Evolutionary conservation across 305 asterid species (phyloP), one percentile per base, ranked within the genome.

Genomic region (Fraxinus dipetala): DNA sequence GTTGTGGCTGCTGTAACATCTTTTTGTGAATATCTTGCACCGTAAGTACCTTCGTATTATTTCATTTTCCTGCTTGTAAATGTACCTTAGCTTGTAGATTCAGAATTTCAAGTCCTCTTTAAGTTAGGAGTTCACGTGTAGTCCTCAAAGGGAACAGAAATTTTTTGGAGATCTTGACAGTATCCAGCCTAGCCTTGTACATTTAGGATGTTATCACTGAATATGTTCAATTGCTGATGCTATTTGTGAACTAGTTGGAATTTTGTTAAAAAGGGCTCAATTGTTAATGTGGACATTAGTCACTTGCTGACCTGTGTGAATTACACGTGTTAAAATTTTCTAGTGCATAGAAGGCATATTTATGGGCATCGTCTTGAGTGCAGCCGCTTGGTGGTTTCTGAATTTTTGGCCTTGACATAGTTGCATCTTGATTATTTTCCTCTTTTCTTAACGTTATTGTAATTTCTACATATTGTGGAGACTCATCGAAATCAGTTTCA

Each of bases 21-120:
- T 3, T 95, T 95, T 76, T 93, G 95, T 80, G 99, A 95, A 89
- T 92, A 93, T 85, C 99, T 94, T 86, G 98, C 99, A 5, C 97
- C 99, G 99, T 95, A 88, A 94, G 98, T 82, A 18, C 75, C 79
- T 82, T 8, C 31, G 5, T 80, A 61, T 75, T 18, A 18, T 51
- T 63, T 38, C 63, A 35, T 54, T 26, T 38, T 36, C 11, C 30
- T 51, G 45, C 24, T 65, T 9, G 76, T 40, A 40, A 40, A 8
- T 40, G 11, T 40, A 9, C 16, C 16, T 40, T 22, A 73, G 24
- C 48, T 31, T 0, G 11, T 79, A 59, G 76, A 36, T 56, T 72
- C 35, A 59, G 34, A 43, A 30, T 76, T 22, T 45, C 65, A 38
- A 54, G 79, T 36, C 78, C 51, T 48, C 1, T 22, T 34, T 74